Conservation (phyloP, 140 eudicot species). For the Bidens hawaiensis region DNA sequence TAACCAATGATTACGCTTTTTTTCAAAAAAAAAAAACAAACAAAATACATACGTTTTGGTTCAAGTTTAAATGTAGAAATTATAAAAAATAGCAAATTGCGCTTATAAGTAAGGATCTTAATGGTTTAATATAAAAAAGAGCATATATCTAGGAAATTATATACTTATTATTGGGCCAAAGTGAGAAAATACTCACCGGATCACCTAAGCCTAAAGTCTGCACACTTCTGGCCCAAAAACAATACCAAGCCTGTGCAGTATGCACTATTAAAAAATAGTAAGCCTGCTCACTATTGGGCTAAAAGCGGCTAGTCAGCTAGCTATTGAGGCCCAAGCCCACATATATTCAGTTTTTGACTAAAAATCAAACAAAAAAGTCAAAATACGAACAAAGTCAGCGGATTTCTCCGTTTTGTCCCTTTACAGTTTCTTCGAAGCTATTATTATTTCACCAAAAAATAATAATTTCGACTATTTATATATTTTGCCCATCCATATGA, state of each 20-base stretch:
- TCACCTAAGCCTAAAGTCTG: not conserved
- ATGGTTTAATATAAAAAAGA: too few species aligned
- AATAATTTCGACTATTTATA: not conserved
- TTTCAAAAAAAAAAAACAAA: too few species aligned
- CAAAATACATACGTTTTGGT: too few species aligned
- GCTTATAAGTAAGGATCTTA: too few species aligned
- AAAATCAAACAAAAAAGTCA: not conserved
- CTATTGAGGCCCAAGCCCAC: not conserved
- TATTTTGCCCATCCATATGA: conserved; percentile 51
- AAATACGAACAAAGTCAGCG: conserved; percentile 9
- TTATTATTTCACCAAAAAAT: not conserved
- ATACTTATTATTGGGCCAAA: not conserved
- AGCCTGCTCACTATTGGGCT: not conserved
- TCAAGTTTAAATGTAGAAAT: too few species aligned
- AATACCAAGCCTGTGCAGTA: too few species aligned
- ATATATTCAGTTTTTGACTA: not conserved
- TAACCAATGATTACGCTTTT: too few species aligned
- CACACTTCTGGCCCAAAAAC: not conserved
- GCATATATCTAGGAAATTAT: not conserved
- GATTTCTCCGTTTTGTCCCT: not conserved
- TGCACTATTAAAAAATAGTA: too few species aligned
- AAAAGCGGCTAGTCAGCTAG: not conserved
- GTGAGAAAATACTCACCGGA: not conserved
- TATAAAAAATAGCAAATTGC: too few species aligned
- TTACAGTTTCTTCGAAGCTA: conserved; percentile 3